Evolutionary conservation across 345 rosid species (phyloP).

Genomic region (Citrus sp.): DNA sequence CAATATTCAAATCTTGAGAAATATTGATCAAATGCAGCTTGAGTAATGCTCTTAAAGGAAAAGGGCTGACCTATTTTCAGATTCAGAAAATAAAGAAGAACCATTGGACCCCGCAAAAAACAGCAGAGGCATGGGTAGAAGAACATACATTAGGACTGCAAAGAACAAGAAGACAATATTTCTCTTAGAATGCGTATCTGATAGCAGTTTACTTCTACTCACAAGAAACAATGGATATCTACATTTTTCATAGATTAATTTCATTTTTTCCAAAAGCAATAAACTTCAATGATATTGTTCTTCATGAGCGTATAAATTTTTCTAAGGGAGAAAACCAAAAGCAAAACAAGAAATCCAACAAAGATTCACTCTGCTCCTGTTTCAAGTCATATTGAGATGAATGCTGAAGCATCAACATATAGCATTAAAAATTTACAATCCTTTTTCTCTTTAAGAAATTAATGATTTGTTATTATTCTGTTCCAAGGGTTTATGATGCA

Average conservation of each 20-base stretch:
- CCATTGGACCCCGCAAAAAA: constrained; percentile 81
- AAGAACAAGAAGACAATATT: constrained; percentile 3
- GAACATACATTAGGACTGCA: constrained; percentile 89
- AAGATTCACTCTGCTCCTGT: background rate
- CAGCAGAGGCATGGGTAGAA: constrained; percentile 91
- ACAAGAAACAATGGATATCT: background rate
- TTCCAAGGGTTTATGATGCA: background rate
- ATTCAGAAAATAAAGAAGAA: constrained; percentile 56
- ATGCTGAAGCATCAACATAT: background rate
- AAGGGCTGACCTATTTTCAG: constrained; percentile 49
- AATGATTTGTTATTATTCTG: background rate
- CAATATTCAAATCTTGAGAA: background rate
- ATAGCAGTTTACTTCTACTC: background rate
- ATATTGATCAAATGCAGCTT: background rate
- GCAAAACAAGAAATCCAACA: background rate
- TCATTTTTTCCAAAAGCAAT: background rate
- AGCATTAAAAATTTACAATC: background rate
- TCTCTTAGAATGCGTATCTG: background rate
- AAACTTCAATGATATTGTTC: background rate
- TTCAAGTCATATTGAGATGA: background rate
- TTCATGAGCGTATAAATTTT: background rate
- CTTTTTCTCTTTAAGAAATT: background rate
- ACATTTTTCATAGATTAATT: background rate
- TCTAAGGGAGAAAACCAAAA: background rate
- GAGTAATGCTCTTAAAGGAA: background rate